phyloP scores from a whole-genome alignment of 805 yeast genomes.

The Helenozyma rhizophorensis region DNA sequence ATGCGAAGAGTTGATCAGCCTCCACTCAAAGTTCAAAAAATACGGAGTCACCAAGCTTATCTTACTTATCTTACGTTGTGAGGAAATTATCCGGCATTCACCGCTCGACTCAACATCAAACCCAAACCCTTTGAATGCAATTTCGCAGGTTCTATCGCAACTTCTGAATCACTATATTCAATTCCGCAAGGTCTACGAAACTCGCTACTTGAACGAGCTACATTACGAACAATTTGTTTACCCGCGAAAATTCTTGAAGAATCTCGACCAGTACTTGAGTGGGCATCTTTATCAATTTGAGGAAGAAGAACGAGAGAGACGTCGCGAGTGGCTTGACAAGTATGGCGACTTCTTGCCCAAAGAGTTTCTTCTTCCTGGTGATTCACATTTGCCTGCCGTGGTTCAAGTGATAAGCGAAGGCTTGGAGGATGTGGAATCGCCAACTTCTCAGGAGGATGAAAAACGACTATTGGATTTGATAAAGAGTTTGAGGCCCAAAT shows the following conservation, averaged over 20 bases:
- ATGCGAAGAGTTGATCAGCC: conserved; percentile 15
- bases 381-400: conserved; percentile 30
- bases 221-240: conserved; percentile 37
- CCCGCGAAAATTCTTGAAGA: conserved; percentile 31
- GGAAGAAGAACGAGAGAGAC: conserved; percentile 29
- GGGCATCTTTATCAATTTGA: conserved; percentile 29
- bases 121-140: conserved; percentile 12
- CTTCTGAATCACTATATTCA: conserved; percentile 34
- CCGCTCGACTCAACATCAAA: neutral
- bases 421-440: conserved; percentile 21
- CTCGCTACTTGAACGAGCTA: conserved; percentile 33
- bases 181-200: conserved; percentile 28
- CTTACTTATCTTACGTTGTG: conserved; percentile 15
- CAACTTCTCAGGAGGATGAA: conserved; percentile 6
- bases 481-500: conserved; percentile 7
- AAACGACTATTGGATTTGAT: conserved; percentile 9
- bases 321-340: conserved; percentile 32
- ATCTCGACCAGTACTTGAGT: conserved; percentile 30
- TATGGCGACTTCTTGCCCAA: conserved; percentile 40
- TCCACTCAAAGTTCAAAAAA: conserved; percentile 20
- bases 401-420: conserved; percentile 42
- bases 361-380: conserved; percentile 37
- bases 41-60: conserved; percentile 23
- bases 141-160: conserved; percentile 24
- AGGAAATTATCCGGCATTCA: conserved; percentile 3